phyloP scores from a whole-genome alignment of 164 flowering plant genomes.

The Aristolochia contorta region DNA sequence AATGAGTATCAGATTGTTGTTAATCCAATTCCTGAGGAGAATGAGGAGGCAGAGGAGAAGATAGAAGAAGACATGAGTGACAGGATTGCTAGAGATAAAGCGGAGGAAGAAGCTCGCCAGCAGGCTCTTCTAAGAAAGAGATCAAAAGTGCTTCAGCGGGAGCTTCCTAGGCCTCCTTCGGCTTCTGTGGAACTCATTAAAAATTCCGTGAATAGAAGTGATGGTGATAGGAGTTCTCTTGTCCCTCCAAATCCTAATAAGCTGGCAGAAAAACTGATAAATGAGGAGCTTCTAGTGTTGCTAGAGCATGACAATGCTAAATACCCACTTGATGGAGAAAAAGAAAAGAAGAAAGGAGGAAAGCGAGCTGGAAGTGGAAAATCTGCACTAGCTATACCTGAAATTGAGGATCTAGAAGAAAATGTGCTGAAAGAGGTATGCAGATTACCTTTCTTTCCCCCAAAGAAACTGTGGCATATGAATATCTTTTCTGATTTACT shows the following conservation, averaged over 20 bases:
- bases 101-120: slow-evolving; percentile 83
- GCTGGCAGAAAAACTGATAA: slow-evolving; percentile 88
- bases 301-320: slow-evolving; percentile 95
- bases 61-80: slow-evolving; percentile 99
- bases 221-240: slow-evolving; percentile 92
- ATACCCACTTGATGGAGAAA: slow-evolving; percentile 78
- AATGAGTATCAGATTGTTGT: slow-evolving; percentile 87
- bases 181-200: slow-evolving; percentile 77
- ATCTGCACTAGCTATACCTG: slow-evolving; percentile 37
- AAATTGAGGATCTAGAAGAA: slow-evolving; percentile 76
- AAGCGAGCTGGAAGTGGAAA: slow-evolving; percentile 55
- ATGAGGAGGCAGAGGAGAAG: slow-evolving; percentile 76
- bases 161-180: slow-evolving; percentile 89
- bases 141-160: slow-evolving; percentile 97
- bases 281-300: slow-evolving; percentile 70
- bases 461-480: too few species aligned
- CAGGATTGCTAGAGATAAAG: slow-evolving; percentile 76
- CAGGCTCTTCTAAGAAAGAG: slow-evolving; percentile 86
- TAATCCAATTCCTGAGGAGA: slow-evolving; percentile 67
- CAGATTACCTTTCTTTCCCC: background rate
- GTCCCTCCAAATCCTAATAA: slow-evolving; percentile 86
- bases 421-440: slow-evolving; percentile 65
- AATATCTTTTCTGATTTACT: too few species aligned
- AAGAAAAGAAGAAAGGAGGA: slow-evolving; percentile 70
- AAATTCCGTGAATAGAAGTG: slow-evolving; percentile 57